phyloP scores from a whole-genome alignment of 176 grass and related monocot genomes.

The Lolium perenne region DNA sequence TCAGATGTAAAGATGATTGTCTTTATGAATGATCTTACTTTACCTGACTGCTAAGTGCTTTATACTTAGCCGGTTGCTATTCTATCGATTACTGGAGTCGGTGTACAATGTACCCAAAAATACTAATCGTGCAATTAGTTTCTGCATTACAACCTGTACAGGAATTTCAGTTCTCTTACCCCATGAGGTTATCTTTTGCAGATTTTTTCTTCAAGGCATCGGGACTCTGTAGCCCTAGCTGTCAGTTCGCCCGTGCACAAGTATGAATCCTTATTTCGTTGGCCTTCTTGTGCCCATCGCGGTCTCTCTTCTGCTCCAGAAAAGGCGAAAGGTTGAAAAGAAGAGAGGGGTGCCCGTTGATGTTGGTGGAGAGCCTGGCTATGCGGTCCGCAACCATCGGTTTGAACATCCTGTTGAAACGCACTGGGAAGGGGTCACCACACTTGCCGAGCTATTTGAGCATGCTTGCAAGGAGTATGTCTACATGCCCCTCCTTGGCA shows the following conservation, averaged over 20 bases:
- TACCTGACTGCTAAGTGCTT: background rate
- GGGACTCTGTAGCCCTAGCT: conserved; percentile 13
- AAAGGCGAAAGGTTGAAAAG: conserved; percentile 51
- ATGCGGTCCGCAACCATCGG: conserved; percentile 71
- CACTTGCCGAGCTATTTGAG: conserved; percentile 83
- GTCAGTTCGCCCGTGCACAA: background rate
- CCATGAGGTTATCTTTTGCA: conserved; percentile 32
- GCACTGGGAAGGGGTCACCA: conserved; percentile 82
- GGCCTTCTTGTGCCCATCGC: conserved; percentile 68
- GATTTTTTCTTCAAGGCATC: conserved; percentile 29
- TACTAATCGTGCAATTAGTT: background rate
- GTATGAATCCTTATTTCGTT: conserved; percentile 85
- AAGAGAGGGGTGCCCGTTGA: conserved; percentile 76
- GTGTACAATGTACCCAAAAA: background rate
- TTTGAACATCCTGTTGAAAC: conserved; percentile 71
- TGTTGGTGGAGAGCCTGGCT: conserved; percentile 74
- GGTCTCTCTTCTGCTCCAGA: conserved; percentile 64
- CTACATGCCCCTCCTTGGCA: conserved; percentile 77
- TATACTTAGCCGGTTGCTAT: background rate
- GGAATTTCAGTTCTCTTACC: background rate
- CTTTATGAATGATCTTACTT: background rate
- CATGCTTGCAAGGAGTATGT: conserved; percentile 75
- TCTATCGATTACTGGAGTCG: conserved; percentile 2
- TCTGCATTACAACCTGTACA: background rate
- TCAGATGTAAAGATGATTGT: background rate